Conservation (phyloP, 345 rosid genomes). For the Toxicodendron radicans region DNA sequence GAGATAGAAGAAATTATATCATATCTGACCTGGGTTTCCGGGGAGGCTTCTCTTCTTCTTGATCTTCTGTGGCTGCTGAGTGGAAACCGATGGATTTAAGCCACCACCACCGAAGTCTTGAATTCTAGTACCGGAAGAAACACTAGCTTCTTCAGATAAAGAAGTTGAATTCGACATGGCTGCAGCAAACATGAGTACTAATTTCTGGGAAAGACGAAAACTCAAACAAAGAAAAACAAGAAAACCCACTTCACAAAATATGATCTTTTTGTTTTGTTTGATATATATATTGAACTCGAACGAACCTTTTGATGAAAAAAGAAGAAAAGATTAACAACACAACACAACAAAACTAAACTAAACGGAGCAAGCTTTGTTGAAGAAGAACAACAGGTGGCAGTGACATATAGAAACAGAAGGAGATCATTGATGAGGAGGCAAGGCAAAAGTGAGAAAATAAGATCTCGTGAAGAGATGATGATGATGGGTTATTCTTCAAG, state of each 20-base stretch:
- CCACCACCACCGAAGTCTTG: slow-evolving; percentile 40
- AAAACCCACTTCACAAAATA: slow-evolving; percentile 9
- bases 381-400: slow-evolving; percentile 40
- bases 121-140: slow-evolving; percentile 57
- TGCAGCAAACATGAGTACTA: slow-evolving; percentile 53
- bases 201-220: slow-evolving; percentile 35
- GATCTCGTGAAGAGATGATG: slow-evolving; percentile 62
- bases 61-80: slow-evolving; percentile 47
- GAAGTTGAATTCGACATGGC: slow-evolving; percentile 58
- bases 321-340: slow-evolving; percentile 21
- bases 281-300: not conserved
- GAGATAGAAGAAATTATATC: slow-evolving; percentile 1
- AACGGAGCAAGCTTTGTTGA: slow-evolving; percentile 29
- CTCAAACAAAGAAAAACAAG: slow-evolving; percentile 44
- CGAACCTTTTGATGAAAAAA: slow-evolving; percentile 16
- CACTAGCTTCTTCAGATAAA: slow-evolving; percentile 67
- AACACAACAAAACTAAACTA: slow-evolving; percentile 28
- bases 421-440: slow-evolving; percentile 59
- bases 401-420: slow-evolving; percentile 57
- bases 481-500: slow-evolving; percentile 74
- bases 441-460: slow-evolving; percentile 14
- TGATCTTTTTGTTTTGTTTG: slow-evolving; percentile 26
- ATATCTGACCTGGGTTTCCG: slow-evolving; percentile 78
- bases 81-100: slow-evolving; percentile 41
- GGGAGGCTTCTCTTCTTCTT: slow-evolving; percentile 90